Conservation (phyloP, 73 alveolate genomes). For the Symbiodinium pilosum region DNA sequence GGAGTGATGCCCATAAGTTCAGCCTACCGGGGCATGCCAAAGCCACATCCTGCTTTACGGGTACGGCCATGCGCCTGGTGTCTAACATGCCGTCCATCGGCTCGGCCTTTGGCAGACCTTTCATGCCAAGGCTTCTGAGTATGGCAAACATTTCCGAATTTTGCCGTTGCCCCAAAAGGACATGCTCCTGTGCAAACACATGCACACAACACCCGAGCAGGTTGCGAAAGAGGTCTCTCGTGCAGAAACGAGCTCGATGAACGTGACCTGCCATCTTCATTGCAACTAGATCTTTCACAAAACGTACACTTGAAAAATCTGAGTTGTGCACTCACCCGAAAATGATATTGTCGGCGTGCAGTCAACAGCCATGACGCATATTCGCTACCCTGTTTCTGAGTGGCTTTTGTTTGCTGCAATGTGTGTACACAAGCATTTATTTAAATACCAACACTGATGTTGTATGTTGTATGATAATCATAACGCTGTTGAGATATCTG, state of each 20-base stretch:
- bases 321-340: not conserved
- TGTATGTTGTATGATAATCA: no score
- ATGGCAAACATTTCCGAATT: not conserved
- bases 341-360: not conserved
- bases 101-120: not conserved
- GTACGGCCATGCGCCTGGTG: not conserved
- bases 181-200: not conserved
- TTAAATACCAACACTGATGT: no score
- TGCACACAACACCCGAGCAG: not conserved
- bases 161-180: not conserved
- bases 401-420: no score
- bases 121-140: not conserved
- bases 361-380: not conserved
- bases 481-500: no score
- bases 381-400: no score
- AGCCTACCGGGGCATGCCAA: not conserved
- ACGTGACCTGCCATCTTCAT: not conserved
- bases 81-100: not conserved
- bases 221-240: not conserved
- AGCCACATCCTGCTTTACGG: not conserved
- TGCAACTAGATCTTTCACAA: no score
- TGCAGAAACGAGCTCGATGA: not conserved
- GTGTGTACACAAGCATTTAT: no score
- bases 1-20: not conserved
- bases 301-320: not conserved